Percentiles rank a stretch among this genome's conserved stretches.
These are phyloP conservation scores for Bipolaris oryzae DNA, from an alignment of 2,329 filamentous ascomycete genomes.

Conservation along the genomic window DNA sequence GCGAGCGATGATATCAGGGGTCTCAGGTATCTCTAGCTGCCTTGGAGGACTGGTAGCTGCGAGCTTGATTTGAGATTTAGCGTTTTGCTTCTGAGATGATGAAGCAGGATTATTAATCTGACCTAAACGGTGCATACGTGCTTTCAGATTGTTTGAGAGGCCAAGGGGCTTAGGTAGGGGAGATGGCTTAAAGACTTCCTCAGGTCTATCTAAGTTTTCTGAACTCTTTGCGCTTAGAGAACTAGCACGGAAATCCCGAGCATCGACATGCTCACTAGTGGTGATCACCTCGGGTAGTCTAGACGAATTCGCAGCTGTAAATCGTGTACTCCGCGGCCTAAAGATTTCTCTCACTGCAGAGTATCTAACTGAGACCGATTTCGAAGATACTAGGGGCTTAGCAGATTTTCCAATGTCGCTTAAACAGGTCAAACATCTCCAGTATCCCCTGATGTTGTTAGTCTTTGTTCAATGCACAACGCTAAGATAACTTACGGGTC, in stretches of 20 bases:
- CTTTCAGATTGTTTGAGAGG: constrained; percentile 20
- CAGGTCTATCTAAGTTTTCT: not conserved
- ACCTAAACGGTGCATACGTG: constrained; percentile 22
- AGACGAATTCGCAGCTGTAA: not conserved
- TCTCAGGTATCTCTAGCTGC: constrained; percentile 24
- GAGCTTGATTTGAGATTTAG: not conserved
- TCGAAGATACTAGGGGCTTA: not conserved
- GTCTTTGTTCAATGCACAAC: not conserved
- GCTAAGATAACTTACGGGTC: constrained; percentile 15
- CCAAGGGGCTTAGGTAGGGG: not conserved
- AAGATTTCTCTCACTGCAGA: constrained; percentile 9
- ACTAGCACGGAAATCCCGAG: not conserved
- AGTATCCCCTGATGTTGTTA: constrained; percentile 16
- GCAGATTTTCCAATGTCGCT: not conserved
- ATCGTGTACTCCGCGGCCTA: not conserved
- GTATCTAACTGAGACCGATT: not conserved
- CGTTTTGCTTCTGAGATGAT: not conserved
- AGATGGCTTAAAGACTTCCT: not conserved
- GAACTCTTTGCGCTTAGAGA: not conserved
- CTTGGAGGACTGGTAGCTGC: not conserved
- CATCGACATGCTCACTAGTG: not conserved
- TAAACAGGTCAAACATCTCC: constrained; percentile 25
- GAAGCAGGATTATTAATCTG: constrained; percentile 4
- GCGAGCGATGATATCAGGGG: constrained; percentile 11
- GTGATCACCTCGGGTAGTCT: not conserved